Conservation (phyloP, 345 rosid genomes). For the Euphorbia pulcherrima region DNA sequence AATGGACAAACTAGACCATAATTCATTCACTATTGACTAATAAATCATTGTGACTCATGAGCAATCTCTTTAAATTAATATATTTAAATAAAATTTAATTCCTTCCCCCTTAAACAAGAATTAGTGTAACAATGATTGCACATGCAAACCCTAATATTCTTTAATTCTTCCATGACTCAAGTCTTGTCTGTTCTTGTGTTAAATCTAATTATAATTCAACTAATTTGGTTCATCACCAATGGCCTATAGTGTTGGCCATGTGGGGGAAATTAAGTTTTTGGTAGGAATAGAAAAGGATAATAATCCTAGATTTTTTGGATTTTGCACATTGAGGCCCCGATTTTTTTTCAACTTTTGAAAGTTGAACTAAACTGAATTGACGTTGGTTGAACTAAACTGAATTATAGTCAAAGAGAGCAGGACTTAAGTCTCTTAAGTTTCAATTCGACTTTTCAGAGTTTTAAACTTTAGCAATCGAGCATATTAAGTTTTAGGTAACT, state of each 20-base stretch:
- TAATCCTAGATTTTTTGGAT: background rate
- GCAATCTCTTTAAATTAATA: background rate
- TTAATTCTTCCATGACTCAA: slow-evolving; percentile 10
- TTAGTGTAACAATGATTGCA: slow-evolving; percentile 47
- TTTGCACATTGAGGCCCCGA: too few species aligned
- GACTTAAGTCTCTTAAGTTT: too few species aligned
- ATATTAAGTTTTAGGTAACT: too few species aligned
- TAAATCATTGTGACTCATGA: slow-evolving; percentile 11
- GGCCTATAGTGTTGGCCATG: slow-evolving; percentile 17
- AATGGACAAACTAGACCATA: slow-evolving; percentile 13
- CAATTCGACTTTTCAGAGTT: too few species aligned
- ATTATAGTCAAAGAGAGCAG: too few species aligned
- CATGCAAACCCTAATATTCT: slow-evolving; percentile 29
- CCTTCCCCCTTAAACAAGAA: slow-evolving; percentile 22
- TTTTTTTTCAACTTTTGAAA: too few species aligned
- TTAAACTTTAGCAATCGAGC: too few species aligned
- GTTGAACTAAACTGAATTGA: too few species aligned
- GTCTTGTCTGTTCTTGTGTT: background rate
- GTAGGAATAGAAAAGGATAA: background rate
- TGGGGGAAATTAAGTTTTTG: slow-evolving; percentile 9
- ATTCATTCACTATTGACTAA: slow-evolving; percentile 12
- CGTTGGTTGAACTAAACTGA: too few species aligned
- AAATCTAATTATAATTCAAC: background rate
- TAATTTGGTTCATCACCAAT: background rate
- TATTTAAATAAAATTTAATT: slow-evolving; percentile 12